Evolutionary conservation across 495 filamentous ascomycete species (phyloP).

Genomic region (Sabuloglossum arenarium): DNA sequence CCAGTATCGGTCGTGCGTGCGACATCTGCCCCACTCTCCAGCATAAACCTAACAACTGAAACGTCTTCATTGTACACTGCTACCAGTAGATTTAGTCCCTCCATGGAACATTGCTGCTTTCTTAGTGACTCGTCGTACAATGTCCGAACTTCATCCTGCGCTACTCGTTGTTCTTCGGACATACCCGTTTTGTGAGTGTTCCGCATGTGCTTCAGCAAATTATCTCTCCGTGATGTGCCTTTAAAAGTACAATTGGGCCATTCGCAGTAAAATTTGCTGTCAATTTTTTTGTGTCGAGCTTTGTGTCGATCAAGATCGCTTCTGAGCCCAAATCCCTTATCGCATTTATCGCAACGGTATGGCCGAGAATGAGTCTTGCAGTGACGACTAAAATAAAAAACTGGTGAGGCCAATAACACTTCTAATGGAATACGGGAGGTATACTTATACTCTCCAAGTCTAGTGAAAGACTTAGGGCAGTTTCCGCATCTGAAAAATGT

Average conservation of each 20-base stretch:
- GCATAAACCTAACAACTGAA: background rate
- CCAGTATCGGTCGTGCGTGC: background rate
- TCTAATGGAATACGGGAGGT: background rate
- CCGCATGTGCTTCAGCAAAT: slow-evolving; percentile 6
- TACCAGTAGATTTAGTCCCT: background rate
- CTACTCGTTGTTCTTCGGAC: background rate
- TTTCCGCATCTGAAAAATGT: slow-evolving; percentile 4
- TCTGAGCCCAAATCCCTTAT: slow-evolving; percentile 5
- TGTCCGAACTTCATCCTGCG: background rate
- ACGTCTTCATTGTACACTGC: slow-evolving; percentile 1
- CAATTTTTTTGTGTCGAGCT: background rate
- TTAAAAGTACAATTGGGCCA: slow-evolving; percentile 3
- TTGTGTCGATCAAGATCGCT: slow-evolving; percentile 7
- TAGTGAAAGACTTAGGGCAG: slow-evolving; percentile 2
- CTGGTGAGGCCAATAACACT: background rate
- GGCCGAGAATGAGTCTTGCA: slow-evolving; percentile 6
- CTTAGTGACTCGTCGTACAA: slow-evolving; percentile 1
- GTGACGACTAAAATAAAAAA: slow-evolving; percentile 5
- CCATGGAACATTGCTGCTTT: slow-evolving; percentile 4
- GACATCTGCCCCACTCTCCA: background rate
- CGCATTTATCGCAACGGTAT: slow-evolving; percentile 6
- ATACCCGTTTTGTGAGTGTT: background rate
- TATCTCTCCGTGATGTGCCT: slow-evolving; percentile 7
- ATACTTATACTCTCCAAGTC: slow-evolving; percentile 1
- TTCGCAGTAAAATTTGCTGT: slow-evolving; percentile 7